These are phyloP conservation scores for Pulicaria dysenterica DNA, from an alignment of 129 eudicot genomes.

Conservation along the genomic window DNA sequence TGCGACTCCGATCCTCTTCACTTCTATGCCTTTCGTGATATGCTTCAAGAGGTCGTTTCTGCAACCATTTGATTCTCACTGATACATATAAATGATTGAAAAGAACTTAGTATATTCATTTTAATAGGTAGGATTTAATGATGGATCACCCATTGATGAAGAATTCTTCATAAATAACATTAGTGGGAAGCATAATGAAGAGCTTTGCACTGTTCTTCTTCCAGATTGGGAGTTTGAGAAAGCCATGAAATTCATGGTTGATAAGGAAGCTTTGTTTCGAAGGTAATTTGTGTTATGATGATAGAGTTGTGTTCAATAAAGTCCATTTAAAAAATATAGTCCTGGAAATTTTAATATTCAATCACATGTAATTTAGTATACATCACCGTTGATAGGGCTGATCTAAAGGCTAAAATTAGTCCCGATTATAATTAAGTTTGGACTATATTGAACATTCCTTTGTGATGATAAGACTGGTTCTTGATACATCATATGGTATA, in stretches of 20 bases:
- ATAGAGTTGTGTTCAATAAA: too few species aligned
- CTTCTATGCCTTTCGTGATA: conserved; percentile 72
- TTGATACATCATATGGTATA: neutral
- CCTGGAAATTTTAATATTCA: too few species aligned
- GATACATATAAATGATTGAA: neutral
- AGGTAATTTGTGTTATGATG: conserved; percentile 45
- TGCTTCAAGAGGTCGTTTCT: conserved; percentile 79
- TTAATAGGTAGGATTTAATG: conserved; percentile 74
- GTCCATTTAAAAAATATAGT: too few species aligned
- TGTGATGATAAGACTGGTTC: neutral
- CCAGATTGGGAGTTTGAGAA: conserved; percentile 78
- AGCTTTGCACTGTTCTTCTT: conserved; percentile 66
- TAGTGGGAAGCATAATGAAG: conserved; percentile 88
- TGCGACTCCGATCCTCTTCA: conserved; percentile 96
- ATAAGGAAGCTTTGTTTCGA: conserved; percentile 83
- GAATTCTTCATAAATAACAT: conserved; percentile 72
- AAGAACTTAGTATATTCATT: neutral
- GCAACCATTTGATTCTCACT: neutral
- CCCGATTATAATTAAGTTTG: too few species aligned
- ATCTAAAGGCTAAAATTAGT: too few species aligned
- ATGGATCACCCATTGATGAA: conserved; percentile 82
- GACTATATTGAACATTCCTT: too few species aligned
- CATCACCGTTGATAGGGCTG: too few species aligned
- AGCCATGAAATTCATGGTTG: conserved; percentile 78
- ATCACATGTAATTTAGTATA: too few species aligned